phyloP scores from a whole-genome alignment of 148 eudicot species.

The Polygonum maritimum region DNA sequence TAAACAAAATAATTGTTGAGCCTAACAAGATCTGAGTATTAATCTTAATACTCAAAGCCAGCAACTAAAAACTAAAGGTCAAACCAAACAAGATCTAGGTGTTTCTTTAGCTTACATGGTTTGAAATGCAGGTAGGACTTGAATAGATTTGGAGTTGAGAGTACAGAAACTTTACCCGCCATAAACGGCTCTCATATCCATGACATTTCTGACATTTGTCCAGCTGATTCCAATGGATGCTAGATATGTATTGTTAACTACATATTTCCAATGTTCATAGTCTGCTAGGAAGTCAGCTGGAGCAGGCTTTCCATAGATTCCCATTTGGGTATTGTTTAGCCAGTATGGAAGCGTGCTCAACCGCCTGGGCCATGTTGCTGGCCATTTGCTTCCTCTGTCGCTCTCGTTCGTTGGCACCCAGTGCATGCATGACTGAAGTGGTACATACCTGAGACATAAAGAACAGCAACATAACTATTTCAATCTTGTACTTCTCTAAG shows the following conservation, averaged over 20 bases:
- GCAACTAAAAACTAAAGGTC: too few relatives aligned
- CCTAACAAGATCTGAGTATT: too few relatives aligned
- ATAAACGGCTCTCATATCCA: slow-evolving; percentile 93
- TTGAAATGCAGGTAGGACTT: background rate
- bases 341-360: slow-evolving; percentile 54
- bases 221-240: slow-evolving; percentile 63
- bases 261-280: slow-evolving; percentile 58
- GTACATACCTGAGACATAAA: slow-evolving; percentile 49
- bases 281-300: slow-evolving; percentile 69
- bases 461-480: background rate
- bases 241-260: slow-evolving; percentile 50
- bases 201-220: slow-evolving; percentile 61
- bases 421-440: slow-evolving; percentile 74
- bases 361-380: slow-evolving; percentile 54
- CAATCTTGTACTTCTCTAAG: background rate
- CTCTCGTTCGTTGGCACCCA: slow-evolving; percentile 34
- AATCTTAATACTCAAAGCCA: too few relatives aligned
- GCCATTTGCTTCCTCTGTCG: slow-evolving; percentile 75
- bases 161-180: slow-evolving; percentile 50
- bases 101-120: background rate
- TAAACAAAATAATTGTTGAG: background rate
- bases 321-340: slow-evolving; percentile 66
- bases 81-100: background rate
- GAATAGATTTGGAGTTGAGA: background rate
- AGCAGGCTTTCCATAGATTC: slow-evolving; percentile 81